Conservation (phyloP, 345 rosid genomes). For the Nasturtium officinale region DNA sequence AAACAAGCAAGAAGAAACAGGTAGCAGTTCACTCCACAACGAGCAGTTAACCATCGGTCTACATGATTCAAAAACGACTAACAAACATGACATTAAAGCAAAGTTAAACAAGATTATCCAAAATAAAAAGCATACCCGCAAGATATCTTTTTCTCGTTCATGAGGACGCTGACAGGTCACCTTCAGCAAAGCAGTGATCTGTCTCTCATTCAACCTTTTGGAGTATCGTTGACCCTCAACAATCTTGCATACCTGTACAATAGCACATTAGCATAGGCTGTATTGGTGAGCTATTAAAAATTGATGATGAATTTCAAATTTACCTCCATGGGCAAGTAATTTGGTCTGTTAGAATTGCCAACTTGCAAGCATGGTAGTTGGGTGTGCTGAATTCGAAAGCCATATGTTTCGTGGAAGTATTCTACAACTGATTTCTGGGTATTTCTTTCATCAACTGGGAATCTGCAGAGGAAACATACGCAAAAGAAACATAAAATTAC, state of each 20-base stretch:
- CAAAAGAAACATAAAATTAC: neutral
- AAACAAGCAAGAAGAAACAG: slow-evolving; percentile 8
- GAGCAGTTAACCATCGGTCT: neutral
- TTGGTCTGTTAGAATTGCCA: slow-evolving; percentile 86
- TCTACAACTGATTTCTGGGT: slow-evolving; percentile 87
- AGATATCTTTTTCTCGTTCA: slow-evolving; percentile 79
- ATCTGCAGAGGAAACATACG: slow-evolving; percentile 45
- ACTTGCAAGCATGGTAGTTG: slow-evolving; percentile 96
- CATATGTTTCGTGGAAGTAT: slow-evolving; percentile 81
- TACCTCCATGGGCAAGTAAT: slow-evolving; percentile 97
- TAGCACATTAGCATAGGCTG: slow-evolving; percentile 14
- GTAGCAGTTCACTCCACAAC: neutral
- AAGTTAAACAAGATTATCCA: neutral
- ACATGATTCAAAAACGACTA: neutral
- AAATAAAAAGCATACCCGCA: slow-evolving; percentile 51
- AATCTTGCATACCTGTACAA: slow-evolving; percentile 82
- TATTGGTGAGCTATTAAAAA: neutral
- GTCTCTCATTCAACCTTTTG: slow-evolving; percentile 90
- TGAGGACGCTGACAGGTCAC: slow-evolving; percentile 94
- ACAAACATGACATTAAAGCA: neutral
- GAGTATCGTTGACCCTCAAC: slow-evolving; percentile 98
- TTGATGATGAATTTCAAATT: neutral
- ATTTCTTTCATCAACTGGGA: slow-evolving; percentile 87
- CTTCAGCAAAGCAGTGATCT: slow-evolving; percentile 84
- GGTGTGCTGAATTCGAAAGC: slow-evolving; percentile 67